phyloP scores from a whole-genome alignment of 805 yeast species.

The Sugiyamaella boreocaroliniensis region DNA sequence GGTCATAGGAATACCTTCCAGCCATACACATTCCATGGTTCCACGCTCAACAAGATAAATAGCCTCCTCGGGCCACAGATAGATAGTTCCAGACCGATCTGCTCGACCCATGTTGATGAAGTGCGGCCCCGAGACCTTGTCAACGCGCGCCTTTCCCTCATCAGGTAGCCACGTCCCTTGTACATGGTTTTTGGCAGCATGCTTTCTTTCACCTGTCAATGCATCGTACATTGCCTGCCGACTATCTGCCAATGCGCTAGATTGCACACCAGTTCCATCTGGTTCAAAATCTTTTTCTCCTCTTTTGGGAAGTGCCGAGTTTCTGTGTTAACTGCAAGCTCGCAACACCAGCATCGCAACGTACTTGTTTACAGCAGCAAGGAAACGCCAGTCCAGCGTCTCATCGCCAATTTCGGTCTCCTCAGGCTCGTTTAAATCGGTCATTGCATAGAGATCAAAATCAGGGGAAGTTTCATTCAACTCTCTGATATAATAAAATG shows the following conservation, averaged over 20 bases:
- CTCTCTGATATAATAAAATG: no score
- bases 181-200: conserved; percentile 42
- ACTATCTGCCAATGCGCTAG: conserved; percentile 42
- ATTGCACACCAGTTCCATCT: conserved; percentile 58
- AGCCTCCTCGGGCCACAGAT: conserved; percentile 60
- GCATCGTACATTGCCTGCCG: conserved; percentile 70
- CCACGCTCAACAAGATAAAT: conserved; percentile 81
- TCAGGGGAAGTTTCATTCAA: no score
- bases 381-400: conserved; percentile 36
- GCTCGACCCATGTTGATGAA: conserved; percentile 65
- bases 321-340: conserved; percentile 1
- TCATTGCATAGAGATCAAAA: no score
- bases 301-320: conserved; percentile 47
- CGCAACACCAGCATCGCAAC: background rate
- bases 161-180: conserved; percentile 43
- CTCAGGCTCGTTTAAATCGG: background rate
- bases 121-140: conserved; percentile 62
- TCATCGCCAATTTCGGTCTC: conserved; percentile 30
- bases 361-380: conserved; percentile 16
- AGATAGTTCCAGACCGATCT: conserved; percentile 42
- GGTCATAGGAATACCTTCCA: conserved; percentile 40
- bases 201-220: conserved; percentile 34
- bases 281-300: conserved; percentile 88
- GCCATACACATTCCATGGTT: conserved; percentile 36
- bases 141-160: conserved; percentile 33